phyloP scores from a whole-genome alignment of 2,329 filamentous ascomycete genomes.

The Paecilomyces sp. region DNA sequence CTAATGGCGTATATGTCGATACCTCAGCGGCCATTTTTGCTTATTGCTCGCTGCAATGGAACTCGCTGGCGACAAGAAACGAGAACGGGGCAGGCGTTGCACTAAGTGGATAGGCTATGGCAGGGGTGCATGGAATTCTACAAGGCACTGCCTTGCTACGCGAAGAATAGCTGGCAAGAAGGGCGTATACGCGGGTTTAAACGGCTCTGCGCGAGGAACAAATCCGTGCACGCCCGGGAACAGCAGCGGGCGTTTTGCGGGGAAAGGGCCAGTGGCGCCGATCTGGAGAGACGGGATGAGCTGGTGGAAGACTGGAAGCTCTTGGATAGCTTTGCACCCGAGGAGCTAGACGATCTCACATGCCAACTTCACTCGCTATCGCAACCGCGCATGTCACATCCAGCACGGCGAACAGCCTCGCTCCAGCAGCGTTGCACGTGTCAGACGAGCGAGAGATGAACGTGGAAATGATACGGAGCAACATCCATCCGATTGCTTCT shows the following conservation, averaged over 20 bases:
- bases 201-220: background rate
- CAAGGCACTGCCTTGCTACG: background rate
- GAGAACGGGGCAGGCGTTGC: background rate
- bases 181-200: background rate
- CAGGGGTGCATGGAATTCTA: background rate
- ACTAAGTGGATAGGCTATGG: background rate
- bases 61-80: background rate
- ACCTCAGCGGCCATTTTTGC: background rate
- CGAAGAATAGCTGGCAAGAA: background rate
- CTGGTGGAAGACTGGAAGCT: background rate
- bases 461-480: no score
- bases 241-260: background rate
- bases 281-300: background rate
- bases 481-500: no score
- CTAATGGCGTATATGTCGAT: conserved; percentile 22
- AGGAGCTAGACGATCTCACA: background rate
- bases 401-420: background rate
- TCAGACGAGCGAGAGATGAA: background rate
- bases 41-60: background rate
- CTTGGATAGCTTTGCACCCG: background rate
- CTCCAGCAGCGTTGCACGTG: background rate
- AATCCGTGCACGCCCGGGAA: background rate
- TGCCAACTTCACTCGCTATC: background rate
- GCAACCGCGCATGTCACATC: background rate
- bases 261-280: background rate